Base-by-base conservation (phyloP, 1,284 basidiomycete species). In the Prillingera fragicola region DNA sequence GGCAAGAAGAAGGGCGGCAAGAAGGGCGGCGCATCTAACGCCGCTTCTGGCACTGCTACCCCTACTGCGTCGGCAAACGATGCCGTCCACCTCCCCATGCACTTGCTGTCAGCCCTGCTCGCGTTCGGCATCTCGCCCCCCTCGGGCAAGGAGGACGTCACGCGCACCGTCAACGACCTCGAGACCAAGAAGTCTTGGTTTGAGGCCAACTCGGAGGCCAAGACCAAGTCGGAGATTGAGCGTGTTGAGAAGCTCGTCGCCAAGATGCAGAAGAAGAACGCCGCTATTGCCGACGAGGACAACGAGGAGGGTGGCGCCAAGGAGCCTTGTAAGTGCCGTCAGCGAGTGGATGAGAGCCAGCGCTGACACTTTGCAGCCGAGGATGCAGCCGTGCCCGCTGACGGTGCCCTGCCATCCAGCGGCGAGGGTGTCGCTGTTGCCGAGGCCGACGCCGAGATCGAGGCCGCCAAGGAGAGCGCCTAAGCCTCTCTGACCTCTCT, bases 171-270 rank as follows among this genome's bases (percentile, higher is more conserved):
- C 50, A 84, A 88, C 62, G 88, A 96, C 66, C 77, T 99, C 46
- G 85, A 86, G 73, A 87, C 82, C 44, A 99, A 98, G 79, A 91
- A 89, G 73, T 79, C 84, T 33, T 98, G 92, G 91, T 97, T 84
- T 68, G 81, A 87, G 66, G 76, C 75, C 51, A 80, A 80, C 70
- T 76, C 78, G 60, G 74, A 71, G 38, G 56, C 70, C 17, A 71
- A 72, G 57, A 76, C 75, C 33, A 67, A 70, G 64, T 78, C 78
- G n/a, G 81, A 87, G 59, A 85, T 91, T 62, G 75, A 79, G 61
- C 80, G 80, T 45, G 78, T 91, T 38, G 71, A 73, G 57, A 76
- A 79, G 54, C 59, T 73, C 34, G 77, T 80, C 29, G 68, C 65
- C 37, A 77, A 74, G 52, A 67, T 67, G 43, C 76, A 78, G 45